A percentile compares a stretch with the other conserved stretches of the same genome.
Evolutionary conservation across 257 asterid genomes (phyloP).

Genomic region (Fraxinus pennsylvanica): DNA sequence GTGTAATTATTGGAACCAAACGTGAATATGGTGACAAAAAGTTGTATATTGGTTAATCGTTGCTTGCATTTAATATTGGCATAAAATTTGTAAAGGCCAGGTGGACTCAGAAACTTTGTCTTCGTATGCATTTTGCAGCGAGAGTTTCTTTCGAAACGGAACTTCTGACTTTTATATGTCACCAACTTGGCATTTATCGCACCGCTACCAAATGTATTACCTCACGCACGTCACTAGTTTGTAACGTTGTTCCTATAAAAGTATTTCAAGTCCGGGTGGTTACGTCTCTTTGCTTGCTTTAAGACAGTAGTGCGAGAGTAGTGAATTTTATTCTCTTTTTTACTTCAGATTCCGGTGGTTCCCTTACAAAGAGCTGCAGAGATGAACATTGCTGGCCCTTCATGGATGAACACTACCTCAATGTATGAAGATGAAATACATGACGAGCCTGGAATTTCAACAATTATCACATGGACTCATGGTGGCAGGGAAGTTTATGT

Average conservation of each 20-base stretch:
- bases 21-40: neutral
- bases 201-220: neutral
- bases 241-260: neutral
- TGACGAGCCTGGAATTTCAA: constrained; percentile 75
- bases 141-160: neutral
- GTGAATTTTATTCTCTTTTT: constrained; percentile 4
- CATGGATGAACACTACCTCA: constrained; percentile 81
- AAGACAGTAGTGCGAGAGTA: neutral
- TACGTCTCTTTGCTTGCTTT: neutral
- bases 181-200: neutral
- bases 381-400: constrained; percentile 68
- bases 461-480: constrained; percentile 85
- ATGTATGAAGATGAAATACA: constrained; percentile 59
- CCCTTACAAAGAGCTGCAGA: constrained; percentile 90
- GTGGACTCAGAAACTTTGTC: neutral
- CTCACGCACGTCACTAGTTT: neutral
- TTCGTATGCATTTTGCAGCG: neutral
- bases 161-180: constrained; percentile 1
- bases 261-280: neutral
- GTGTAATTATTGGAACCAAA: neutral
- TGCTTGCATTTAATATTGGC: constrained; percentile 6
- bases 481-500: constrained; percentile 85
- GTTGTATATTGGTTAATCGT: neutral
- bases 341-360: constrained; percentile 73
- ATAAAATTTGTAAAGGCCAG: neutral